These are phyloP conservation scores for Sanghuangporus sanghuang DNA, from an alignment of 1,284 basidiomycete species.

Conservation along the genomic window DNA sequence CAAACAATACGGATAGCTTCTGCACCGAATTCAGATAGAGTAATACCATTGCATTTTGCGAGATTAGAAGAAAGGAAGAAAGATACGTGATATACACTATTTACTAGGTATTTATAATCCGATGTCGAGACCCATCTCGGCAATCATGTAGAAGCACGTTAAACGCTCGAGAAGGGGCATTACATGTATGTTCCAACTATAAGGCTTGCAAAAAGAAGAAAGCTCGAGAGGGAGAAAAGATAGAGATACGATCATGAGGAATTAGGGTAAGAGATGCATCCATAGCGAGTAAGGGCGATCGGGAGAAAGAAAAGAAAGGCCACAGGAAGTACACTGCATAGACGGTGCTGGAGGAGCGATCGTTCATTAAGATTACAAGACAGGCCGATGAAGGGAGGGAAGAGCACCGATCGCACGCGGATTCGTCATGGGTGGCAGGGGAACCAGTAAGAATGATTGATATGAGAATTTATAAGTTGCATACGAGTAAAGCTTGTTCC, in stretches of 20 bases:
- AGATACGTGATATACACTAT: constrained; percentile 8
- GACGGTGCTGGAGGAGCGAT: not conserved
- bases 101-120: constrained; percentile 8
- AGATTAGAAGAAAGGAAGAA: too few species aligned
- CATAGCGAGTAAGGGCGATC: constrained; percentile 1
- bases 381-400: constrained; percentile 1
- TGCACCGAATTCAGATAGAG: too few species aligned
- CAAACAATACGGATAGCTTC: too few species aligned
- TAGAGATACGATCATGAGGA: not conserved
- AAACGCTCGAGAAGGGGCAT: not conserved
- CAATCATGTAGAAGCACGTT: not conserved
- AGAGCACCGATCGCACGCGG: constrained; percentile 1
- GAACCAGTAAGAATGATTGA: not conserved
- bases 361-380: constrained; percentile 7
- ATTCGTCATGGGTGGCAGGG: not conserved
- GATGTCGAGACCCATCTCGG: not conserved
- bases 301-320: not conserved
- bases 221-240: not conserved
- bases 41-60: too few species aligned
- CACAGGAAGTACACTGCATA: not conserved
- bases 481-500: constrained; percentile 8
- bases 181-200: constrained; percentile 1
- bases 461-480: constrained; percentile 12
- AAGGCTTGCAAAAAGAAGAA: not conserved
- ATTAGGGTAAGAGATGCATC: not conserved